Base-by-base conservation (phyloP, 768 basidiomycete genomes). In the Zangia roseola region DNA sequence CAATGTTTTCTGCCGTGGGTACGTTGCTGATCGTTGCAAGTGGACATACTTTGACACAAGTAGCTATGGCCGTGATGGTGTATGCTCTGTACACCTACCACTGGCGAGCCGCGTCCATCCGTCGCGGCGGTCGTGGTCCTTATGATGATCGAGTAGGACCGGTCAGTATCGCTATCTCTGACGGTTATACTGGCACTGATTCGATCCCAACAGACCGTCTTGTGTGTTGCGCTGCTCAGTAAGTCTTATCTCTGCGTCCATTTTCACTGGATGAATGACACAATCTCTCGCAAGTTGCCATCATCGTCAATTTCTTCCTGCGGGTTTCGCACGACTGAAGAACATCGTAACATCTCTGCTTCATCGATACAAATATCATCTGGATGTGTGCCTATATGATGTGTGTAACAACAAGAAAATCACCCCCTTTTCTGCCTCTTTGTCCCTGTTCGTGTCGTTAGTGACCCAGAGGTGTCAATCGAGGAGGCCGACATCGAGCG, bases 131-230 rank as follows among this genome's bases (percentile, higher is more conserved):
- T 10, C 80, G 90, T 49, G 94, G 93, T 8, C 94, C 95, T 7
- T 98, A 98, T 67, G 97, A 99, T 61, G 97, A 99, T 69, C 80
- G 97, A 47, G 68, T 97, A 43, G 95, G 94, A 26, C 94, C 94
- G 30, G 94, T 97, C 63, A 70, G 94, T 84, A 34, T 52, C 49
- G 10, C 20, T 24, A 34, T 42, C 36, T 14, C 34, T 43, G n/a
- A 42, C 56, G 49, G 36, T 54, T 45, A 24, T 45, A 36, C 40
- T 31, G 19, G 26, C 47, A 26, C 52, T 55, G 62, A 42, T 43
- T 39, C 19, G 42, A 50, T 45, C 43, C 43, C 30, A 5, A 60
- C 12, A 93, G 90, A 91, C 91, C 16, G 71, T 94, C 35, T 69
- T 95, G 36, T 95, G 93, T 62, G 71, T 86, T 47, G 83, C 92